Base-by-base conservation (phyloP, 2,329 filamentous ascomycete genomes). In the Daldinia sp. region DNA sequence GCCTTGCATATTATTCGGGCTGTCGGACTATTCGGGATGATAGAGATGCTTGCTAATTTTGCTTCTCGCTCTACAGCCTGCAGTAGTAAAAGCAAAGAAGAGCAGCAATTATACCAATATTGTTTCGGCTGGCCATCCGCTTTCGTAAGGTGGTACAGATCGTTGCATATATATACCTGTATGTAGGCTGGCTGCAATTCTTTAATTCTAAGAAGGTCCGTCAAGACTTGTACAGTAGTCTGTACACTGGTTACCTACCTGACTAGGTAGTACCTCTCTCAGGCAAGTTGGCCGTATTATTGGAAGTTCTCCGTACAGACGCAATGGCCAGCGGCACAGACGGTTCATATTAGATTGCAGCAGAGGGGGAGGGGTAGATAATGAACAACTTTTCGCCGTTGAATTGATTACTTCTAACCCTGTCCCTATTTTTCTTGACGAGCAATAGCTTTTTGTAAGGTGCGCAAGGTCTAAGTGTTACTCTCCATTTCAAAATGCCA, bases 91-190 rank as follows among this genome's bases (percentile, higher is more conserved):
- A 56, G 55, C 39, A 35, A 15, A 41, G 5, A 63, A 54, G 18
- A 41, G 59, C 41, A 60, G 26, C 42, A 61, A 18, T 23, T 54
- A 53, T 28, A 53, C 20, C 54, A 35, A 46, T 41, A 54, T 20
- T 63, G n/a, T 39, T 44, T 57, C 69, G 66, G 60, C 30, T 39
- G 41, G 23, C 48, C 42, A 51, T 60, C 69, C 63, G 60, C 35
- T 60, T 71, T 57, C 30, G 69, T 71, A 64, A 69, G 66, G 69
- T 71, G 63, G 63, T 65, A 71, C 69, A 60, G 33, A 59, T 62
- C 30, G 37, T 46, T 53, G 63, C 65, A 68, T 63, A 54, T 56
- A 42, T 61, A 35, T 35, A 15, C 35, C 35, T 39, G 35, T 20
- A 65, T 68, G 68, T 63, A 61, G 62, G 60, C 54, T 37, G n/a